phyloP scores from a whole-genome alignment of 139 green algal species.

The Mychonastes homosphaera region DNA sequence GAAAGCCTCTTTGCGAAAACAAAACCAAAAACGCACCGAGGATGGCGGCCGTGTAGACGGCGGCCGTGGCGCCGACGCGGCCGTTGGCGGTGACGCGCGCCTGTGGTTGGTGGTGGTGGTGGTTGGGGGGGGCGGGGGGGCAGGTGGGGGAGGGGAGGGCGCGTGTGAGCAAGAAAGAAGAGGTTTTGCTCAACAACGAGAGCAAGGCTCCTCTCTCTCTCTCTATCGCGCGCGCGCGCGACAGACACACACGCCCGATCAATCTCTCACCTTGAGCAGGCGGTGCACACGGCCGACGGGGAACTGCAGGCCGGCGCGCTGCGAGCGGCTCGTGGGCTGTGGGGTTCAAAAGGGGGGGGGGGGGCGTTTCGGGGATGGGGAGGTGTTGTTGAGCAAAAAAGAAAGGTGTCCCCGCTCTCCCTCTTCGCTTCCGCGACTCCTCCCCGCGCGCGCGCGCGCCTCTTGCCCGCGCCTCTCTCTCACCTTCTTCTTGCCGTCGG shows the following conservation, averaged over 20 bases:
- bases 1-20: background rate
- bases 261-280: conserved; percentile 79
- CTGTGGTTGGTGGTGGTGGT: no score
- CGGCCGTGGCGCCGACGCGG: conserved; percentile 92
- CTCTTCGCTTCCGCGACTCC: no score
- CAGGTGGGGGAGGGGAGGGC: background rate
- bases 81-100: conserved; percentile 84
- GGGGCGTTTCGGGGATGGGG: no score
- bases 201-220: background rate
- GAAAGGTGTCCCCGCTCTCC: no score
- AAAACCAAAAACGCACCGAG: conserved; percentile 48
- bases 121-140: background rate
- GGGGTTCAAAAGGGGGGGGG: no score
- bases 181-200: background rate
- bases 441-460: no score
- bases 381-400: no score
- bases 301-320: conserved; percentile 88
- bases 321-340: conserved; percentile 76
- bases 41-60: conserved; percentile 97
- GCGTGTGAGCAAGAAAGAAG: no score
- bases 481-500: conserved; percentile 61
- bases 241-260: background rate
- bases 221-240: background rate
- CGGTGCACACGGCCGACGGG: conserved; percentile 95
- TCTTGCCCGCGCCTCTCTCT: no score